These are phyloP conservation scores for Mycosphaerella arachidis DNA, from an alignment of 2,329 filamentous ascomycete genomes.

Conservation along the genomic window DNA sequence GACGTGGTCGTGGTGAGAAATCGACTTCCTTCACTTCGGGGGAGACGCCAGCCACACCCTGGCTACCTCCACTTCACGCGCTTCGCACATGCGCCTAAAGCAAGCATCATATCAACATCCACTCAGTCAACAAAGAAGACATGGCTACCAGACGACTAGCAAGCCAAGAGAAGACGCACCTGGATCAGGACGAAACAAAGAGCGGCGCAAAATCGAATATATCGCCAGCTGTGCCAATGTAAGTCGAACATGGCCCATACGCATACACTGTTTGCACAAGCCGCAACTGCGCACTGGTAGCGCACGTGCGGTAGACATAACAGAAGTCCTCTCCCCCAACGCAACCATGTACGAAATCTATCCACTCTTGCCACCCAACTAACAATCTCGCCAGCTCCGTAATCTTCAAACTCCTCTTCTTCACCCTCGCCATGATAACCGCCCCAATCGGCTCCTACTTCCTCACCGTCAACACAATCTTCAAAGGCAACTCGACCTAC, in stretches of 20 bases:
- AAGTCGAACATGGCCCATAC: slow-evolving; percentile 32
- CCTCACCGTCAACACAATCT: slow-evolving; percentile 68
- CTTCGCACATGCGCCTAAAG: neutral
- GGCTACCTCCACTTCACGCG: neutral
- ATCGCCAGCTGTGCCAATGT: slow-evolving; percentile 79
- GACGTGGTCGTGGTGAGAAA: neutral
- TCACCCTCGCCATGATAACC: slow-evolving; percentile 87
- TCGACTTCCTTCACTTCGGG: neutral
- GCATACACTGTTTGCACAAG: neutral
- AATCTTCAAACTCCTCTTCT: slow-evolving; percentile 82
- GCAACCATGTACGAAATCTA: neutral
- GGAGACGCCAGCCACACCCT: neutral
- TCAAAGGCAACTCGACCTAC: slow-evolving; percentile 82
- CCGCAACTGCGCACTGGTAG: neutral
- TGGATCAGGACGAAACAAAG: slow-evolving; percentile 41
- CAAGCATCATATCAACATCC: neutral
- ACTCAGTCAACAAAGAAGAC: slow-evolving; percentile 20
- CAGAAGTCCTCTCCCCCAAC: too few relatives aligned
- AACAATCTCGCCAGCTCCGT: slow-evolving; percentile 56
- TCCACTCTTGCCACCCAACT: neutral
- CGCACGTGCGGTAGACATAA: neutral
- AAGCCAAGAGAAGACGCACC: slow-evolving; percentile 60
- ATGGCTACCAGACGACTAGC: slow-evolving; percentile 70
- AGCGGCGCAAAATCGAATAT: slow-evolving; percentile 59
- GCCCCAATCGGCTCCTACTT: slow-evolving; percentile 88